A percentile compares a stretch with the other conserved stretches of the same genome.
phyloP scores from a whole-genome alignment of 495 filamentous ascomycete species.

The Xylaria intraflava region DNA sequence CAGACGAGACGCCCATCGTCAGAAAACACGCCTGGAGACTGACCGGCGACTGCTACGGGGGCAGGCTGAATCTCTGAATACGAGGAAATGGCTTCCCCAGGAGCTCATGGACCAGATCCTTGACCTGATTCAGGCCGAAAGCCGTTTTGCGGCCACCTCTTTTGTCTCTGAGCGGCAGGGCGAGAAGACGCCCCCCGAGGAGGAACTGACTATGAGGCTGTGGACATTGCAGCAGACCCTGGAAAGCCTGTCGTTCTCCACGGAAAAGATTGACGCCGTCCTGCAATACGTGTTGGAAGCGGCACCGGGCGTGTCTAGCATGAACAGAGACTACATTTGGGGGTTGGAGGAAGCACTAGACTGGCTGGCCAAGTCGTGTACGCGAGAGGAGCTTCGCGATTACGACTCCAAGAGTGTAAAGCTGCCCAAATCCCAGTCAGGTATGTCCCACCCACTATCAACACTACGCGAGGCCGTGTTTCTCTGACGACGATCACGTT shows the following conservation, averaged over 20 bases:
- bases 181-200: conserved; percentile 49
- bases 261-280: conserved; percentile 54
- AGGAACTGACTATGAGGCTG: conserved; percentile 66
- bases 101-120: conserved; percentile 73
- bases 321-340: conserved; percentile 63
- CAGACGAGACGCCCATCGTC: conserved; percentile 58
- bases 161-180: conserved; percentile 31
- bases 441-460: conserved; percentile 13
- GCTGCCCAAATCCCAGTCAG: conserved; percentile 27
- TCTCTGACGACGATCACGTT: not conserved
- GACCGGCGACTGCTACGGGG: conserved; percentile 69
- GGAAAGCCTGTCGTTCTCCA: conserved; percentile 52
- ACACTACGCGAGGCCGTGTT: not conserved
- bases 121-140: conserved; percentile 49
- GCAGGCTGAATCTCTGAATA: conserved; percentile 62
- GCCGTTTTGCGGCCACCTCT: conserved; percentile 42
- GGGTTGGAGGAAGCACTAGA: conserved; percentile 81
- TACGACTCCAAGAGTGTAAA: conserved; percentile 48
- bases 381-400: conserved; percentile 59
- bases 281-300: conserved; percentile 59
- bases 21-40: conserved; percentile 65
- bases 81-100: conserved; percentile 68
- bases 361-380: conserved; percentile 71
- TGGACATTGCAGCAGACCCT: conserved; percentile 76
- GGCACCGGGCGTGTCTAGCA: conserved; percentile 42